Evolutionary conservation across 768 basidiomycete genomes (phyloP).

Genomic region (Pleurotus giganteus): DNA sequence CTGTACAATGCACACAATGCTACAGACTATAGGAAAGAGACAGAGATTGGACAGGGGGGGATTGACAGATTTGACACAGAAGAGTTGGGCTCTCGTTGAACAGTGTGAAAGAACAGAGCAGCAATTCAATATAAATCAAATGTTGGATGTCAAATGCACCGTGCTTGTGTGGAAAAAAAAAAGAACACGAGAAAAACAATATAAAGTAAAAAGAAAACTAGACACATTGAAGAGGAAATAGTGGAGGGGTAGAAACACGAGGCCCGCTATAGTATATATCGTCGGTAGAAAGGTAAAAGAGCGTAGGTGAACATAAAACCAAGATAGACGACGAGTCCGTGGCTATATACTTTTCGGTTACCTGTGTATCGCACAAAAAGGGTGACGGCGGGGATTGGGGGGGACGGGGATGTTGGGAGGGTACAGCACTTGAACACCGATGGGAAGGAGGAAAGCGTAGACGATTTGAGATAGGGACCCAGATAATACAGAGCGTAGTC

Average conservation of each 20-base stretch:
- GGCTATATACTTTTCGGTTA: not conserved
- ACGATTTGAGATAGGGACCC: constrained; percentile 7
- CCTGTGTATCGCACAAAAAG: not conserved
- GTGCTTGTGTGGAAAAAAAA: constrained; percentile 9
- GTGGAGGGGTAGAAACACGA: not conserved
- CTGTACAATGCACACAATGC: constrained; percentile 27
- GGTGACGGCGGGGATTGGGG: constrained; percentile 5
- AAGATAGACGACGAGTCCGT: constrained; percentile 5
- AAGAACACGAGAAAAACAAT: constrained; percentile 15
- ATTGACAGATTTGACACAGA: constrained; percentile 18
- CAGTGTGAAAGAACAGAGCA: constrained; percentile 11
- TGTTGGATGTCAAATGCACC: not conserved
- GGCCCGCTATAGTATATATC: constrained; percentile 1
- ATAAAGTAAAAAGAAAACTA: constrained; percentile 12
- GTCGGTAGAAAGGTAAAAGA: not conserved
- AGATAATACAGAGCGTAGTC: constrained; percentile 4
- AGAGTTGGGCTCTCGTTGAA: not conserved
- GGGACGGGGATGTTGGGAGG: constrained; percentile 3
- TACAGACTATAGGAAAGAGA: constrained; percentile 26
- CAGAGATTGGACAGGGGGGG: constrained; percentile 20
- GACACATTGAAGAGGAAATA: not conserved
- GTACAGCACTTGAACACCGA: constrained; percentile 10
- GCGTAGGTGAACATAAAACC: not conserved
- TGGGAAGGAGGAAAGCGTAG: constrained; percentile 5
- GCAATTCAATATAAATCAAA: constrained; percentile 14